phyloP scores from a whole-genome alignment of 2,329 filamentous ascomycete species.

The Emergomyces africanus region DNA sequence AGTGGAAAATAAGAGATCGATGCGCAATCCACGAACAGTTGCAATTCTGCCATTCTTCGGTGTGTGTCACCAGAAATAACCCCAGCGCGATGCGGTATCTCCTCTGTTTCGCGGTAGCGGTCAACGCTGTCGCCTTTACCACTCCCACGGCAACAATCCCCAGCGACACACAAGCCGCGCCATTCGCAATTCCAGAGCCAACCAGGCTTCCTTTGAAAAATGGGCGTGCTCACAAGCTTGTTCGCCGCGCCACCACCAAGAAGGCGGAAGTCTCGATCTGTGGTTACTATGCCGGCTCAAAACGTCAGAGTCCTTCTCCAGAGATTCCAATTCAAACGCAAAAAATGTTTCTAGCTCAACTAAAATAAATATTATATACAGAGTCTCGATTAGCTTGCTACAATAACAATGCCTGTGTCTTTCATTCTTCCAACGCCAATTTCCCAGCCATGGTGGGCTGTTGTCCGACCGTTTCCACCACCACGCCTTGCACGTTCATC shows the following conservation, averaged over 20 bases:
- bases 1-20: background rate
- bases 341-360: background rate
- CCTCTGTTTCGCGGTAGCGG: background rate
- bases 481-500: background rate
- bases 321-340: background rate
- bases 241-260: background rate
- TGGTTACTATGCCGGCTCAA: background rate
- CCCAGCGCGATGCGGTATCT: background rate
- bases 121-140: background rate
- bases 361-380: background rate
- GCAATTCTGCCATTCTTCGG: background rate
- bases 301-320: background rate
- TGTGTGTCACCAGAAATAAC: background rate
- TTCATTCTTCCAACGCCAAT: background rate
- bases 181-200: background rate
- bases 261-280: background rate
- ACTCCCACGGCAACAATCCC: background rate
- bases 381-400: background rate
- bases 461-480: background rate
- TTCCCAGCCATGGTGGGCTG: background rate
- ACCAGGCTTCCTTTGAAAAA: background rate
- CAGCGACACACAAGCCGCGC: background rate
- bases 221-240: background rate
- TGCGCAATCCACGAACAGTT: background rate
- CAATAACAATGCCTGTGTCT: background rate